Conservation (phyloP, 257 asterid species). For the Solanum rostratum region DNA sequence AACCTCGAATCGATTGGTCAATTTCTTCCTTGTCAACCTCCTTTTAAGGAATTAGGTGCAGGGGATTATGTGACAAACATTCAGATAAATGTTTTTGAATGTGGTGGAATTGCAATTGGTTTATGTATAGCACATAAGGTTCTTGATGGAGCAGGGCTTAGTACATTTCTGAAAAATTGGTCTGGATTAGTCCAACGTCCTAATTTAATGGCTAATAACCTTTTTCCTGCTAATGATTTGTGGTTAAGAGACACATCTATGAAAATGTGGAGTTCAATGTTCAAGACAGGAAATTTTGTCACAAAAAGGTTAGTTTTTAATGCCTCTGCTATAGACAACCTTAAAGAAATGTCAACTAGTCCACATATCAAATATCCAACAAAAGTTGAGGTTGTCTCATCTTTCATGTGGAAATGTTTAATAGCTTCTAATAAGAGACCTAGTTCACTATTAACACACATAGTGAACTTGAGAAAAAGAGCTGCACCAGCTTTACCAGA, state of each 20-base stretch:
- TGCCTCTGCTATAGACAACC: constrained; percentile 17
- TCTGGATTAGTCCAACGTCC: constrained; percentile 23
- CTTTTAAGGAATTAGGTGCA: constrained; percentile 11
- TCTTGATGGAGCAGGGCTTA: constrained; percentile 56
- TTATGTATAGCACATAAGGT: constrained; percentile 51
- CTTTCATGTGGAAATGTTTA: constrained; percentile 50
- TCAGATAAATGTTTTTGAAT: constrained; percentile 42
- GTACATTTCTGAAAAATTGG: constrained; percentile 50
- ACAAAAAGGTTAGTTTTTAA: constrained; percentile 55
- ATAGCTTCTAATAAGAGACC: constrained; percentile 16
- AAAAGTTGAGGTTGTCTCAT: constrained; percentile 56
- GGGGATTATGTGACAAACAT: constrained; percentile 36
- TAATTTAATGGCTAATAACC: constrained; percentile 30
- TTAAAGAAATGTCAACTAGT: constrained; percentile 19
- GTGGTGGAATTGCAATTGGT: constrained; percentile 75
- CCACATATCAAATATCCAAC: constrained; percentile 13
- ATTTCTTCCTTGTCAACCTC: constrained; percentile 42
- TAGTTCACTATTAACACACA: constrained; percentile 44
- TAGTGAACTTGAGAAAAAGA: constrained; percentile 50
- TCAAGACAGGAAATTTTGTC: constrained; percentile 42
- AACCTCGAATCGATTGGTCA: constrained; percentile 24
- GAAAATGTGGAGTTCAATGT: constrained; percentile 46
- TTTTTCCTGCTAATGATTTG: constrained; percentile 35
- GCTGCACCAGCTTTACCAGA: constrained; percentile 28
- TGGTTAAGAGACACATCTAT: constrained; percentile 42